Evolutionary conservation across 2,329 filamentous ascomycete genomes (phyloP).

Genomic region (Sporothrix sp.): DNA sequence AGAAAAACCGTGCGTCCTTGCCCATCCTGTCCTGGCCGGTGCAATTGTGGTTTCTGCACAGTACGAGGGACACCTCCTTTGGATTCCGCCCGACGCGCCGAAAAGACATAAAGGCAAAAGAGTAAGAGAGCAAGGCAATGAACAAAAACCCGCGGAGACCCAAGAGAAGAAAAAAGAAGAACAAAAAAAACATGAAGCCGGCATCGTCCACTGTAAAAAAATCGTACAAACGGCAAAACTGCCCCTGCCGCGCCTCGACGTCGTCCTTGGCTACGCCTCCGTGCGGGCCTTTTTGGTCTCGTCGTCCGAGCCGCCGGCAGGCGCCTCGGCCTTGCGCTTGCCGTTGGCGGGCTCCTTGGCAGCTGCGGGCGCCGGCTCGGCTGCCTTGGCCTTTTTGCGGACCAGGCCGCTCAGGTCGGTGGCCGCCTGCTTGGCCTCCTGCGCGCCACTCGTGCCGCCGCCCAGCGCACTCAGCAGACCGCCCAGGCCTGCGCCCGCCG

Average conservation of each 20-base stretch:
- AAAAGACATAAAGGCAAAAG: no score
- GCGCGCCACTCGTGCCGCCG: slow-evolving; percentile 49
- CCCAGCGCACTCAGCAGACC: slow-evolving; percentile 49
- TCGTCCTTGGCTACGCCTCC: not conserved
- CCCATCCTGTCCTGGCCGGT: not conserved
- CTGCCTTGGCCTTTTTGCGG: slow-evolving; percentile 49
- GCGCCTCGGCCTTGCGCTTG: slow-evolving; percentile 35
- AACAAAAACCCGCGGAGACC: no score
- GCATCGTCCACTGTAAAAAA: no score
- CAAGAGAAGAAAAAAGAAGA: not conserved
- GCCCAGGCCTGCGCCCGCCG: slow-evolving; percentile 38
- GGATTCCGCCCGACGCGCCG: no score
- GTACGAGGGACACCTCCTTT: no score
- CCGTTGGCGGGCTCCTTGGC: slow-evolving; percentile 26
- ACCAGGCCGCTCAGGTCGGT: slow-evolving; percentile 67
- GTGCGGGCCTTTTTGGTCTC: slow-evolving; percentile 28
- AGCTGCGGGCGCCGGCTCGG: slow-evolving; percentile 27
- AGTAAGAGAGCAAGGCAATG: no score
- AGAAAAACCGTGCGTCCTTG: not conserved
- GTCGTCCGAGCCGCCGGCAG: slow-evolving; percentile 22
- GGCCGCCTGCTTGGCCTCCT: slow-evolving; percentile 63
- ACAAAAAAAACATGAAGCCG: not conserved
- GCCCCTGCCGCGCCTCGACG: not conserved
- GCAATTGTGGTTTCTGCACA: not conserved
- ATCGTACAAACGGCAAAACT: not conserved